Base-by-base conservation (phyloP, 2,329 filamentous ascomycete genomes). In the Clarireedia homoeocarpa region DNA sequence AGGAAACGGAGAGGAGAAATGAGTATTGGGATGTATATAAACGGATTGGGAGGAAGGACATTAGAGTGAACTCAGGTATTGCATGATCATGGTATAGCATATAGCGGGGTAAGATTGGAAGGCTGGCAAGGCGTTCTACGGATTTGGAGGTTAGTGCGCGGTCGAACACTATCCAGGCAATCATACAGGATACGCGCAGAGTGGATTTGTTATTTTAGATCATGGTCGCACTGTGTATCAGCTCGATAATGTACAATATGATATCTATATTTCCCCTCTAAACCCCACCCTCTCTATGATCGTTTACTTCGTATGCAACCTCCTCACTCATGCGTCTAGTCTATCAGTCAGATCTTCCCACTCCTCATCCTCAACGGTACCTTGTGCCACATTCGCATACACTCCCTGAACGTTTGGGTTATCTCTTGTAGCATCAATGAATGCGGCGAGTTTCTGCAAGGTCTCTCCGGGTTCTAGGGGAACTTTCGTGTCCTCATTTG, bases 401-500 rank as follows among this genome's bases (percentile, higher is more conserved):
- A 96, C 78, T 34, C 84, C 87, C 66, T 89, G 88, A 44, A 96
- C 83, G 60, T 87, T 88, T 0, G 81, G 72, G 55, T 87, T 78
- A 50, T 92, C 88, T 57, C 83, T 79, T 36, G 90, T 63, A 6
- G 74, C 72, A 12, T 80, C 75, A 20, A 84, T 65, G 27, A 95
- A 79, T 4, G 78, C 74, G 45, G 76, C 75, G 27, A 96, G 74
- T 17, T 75, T 73, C 50, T 78, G 73, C 0, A 78, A 77, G 1
- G 80, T 76, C 12, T 79, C 75, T 14, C 78, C 73, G 15, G 80
- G 77, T 57, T 85, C 79, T 40, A 91, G 65, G 6, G 75, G 74
- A 17, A 88, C 81, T 68, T 81, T 82, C 0, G 88, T 91, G 59
- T 96, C 91, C 65, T 86, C 82, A 58, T 92, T 94, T 0, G 90